Percentiles rank a stretch among this genome's conserved stretches.
Conservation (phyloP, 345 rosid species). For the Hibiscus mutabilis region DNA sequence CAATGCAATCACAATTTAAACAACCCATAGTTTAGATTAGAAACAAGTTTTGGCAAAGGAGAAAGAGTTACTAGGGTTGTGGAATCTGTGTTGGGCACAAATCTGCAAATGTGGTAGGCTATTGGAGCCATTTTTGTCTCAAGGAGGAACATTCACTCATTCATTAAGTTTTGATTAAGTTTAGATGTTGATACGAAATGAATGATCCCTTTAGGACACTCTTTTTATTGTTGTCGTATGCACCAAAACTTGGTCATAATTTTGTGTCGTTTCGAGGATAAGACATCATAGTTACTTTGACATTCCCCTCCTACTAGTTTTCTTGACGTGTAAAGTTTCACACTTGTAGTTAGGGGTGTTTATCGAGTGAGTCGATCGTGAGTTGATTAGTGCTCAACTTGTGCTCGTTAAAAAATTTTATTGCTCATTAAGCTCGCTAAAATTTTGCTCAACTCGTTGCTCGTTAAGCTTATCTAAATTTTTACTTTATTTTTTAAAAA, state of each 20-base stretch:
- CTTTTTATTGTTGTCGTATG: not conserved
- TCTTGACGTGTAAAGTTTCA: not conserved
- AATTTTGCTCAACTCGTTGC: too few relatives aligned
- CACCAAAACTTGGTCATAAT: not conserved
- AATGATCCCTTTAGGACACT: not conserved
- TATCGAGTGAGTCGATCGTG: too few relatives aligned
- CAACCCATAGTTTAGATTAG: too few relatives aligned
- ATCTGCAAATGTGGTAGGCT: not conserved
- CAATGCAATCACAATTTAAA: too few relatives aligned
- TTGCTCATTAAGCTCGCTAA: too few relatives aligned
- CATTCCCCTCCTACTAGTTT: not conserved
- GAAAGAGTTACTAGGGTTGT: too few relatives aligned
- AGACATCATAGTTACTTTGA: not conserved
- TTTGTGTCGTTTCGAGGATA: not conserved
- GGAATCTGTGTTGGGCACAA: not conserved
- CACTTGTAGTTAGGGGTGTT: too few relatives aligned
- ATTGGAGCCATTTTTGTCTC: not conserved
- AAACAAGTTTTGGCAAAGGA: not conserved
- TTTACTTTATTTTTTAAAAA: too few relatives aligned
- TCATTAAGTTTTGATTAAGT: not conserved
- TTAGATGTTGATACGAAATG: not conserved
- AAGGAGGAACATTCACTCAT: not conserved
- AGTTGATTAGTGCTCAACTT: too few relatives aligned
- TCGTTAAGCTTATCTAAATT: too few relatives aligned
- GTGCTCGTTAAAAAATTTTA: too few relatives aligned